Conservation (phyloP, 768 basidiomycete genomes). For the Termitomyces sp. region DNA sequence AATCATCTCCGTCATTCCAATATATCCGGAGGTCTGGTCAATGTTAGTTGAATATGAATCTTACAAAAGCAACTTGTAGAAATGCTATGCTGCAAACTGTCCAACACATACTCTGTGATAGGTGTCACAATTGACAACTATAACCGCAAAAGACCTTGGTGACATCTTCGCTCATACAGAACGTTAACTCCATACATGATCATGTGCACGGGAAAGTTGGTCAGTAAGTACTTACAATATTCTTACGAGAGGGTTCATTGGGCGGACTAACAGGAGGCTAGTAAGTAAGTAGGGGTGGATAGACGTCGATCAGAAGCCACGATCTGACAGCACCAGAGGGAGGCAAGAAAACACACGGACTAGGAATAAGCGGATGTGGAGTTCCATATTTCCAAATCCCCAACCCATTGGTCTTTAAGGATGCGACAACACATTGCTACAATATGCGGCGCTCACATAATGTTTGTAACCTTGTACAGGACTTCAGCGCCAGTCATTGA, state of each 20-base stretch:
- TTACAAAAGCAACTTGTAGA: background rate
- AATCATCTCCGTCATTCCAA: no score
- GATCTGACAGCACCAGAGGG: conserved; percentile 10
- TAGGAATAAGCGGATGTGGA: background rate
- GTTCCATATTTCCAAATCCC: background rate
- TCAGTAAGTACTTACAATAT: background rate
- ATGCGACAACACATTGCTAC: background rate
- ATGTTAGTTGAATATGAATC: no score
- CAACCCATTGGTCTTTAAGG: background rate
- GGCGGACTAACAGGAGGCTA: background rate
- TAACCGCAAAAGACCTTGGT: no score
- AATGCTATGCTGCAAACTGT: background rate
- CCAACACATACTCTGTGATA: background rate
- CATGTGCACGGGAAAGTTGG: background rate
- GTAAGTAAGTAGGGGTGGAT: background rate
- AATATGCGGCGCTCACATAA: background rate
- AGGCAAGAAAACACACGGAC: conserved; percentile 7
- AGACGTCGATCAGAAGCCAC: background rate
- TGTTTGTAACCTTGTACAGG: background rate
- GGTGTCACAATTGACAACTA: background rate
- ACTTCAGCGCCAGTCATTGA: background rate
- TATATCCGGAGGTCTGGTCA: no score
- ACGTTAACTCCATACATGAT: background rate
- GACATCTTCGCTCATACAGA: background rate
- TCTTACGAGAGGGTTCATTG: background rate